phyloP scores from a whole-genome alignment of 768 basidiomycete genomes.

The Phylloporus sp. region DNA sequence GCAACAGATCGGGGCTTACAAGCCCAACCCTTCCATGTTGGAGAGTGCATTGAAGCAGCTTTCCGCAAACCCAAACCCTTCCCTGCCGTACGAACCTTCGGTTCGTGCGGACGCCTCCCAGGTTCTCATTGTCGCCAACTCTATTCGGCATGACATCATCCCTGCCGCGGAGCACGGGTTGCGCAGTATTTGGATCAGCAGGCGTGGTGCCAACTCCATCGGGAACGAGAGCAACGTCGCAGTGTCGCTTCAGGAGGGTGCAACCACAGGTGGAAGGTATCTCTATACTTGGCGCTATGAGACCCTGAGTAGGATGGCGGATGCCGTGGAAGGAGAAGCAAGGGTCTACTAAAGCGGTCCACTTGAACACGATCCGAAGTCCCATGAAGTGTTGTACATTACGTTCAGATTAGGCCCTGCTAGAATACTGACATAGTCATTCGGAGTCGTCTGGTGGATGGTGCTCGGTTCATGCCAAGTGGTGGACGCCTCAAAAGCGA shows the following conservation, averaged over 20 bases:
- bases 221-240: conserved; percentile 33
- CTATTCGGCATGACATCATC: conserved; percentile 60
- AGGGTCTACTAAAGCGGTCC: not conserved
- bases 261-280: conserved; percentile 19
- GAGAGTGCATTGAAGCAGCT: conserved; percentile 28
- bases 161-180: conserved; percentile 58
- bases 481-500: not conserved
- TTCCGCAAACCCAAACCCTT: conserved; percentile 15
- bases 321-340: conserved; percentile 42
- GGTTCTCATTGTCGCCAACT: conserved; percentile 66
- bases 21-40: conserved; percentile 51
- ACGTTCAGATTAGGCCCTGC: too few relatives aligned
- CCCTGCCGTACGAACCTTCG: conserved; percentile 16
- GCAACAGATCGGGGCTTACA: conserved; percentile 70
- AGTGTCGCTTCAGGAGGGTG: conserved; percentile 27
- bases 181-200: conserved; percentile 63
- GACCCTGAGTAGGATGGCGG: conserved; percentile 58
- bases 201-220: conserved; percentile 28
- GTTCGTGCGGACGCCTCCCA: conserved; percentile 32
- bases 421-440: too few relatives aligned
- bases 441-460: too few relatives aligned
- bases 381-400: not conserved
- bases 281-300: conserved; percentile 52
- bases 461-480: too few relatives aligned
- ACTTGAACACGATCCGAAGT: not conserved